phyloP scores from a whole-genome alignment of 345 rosid genomes.

The Acer campestre region DNA sequence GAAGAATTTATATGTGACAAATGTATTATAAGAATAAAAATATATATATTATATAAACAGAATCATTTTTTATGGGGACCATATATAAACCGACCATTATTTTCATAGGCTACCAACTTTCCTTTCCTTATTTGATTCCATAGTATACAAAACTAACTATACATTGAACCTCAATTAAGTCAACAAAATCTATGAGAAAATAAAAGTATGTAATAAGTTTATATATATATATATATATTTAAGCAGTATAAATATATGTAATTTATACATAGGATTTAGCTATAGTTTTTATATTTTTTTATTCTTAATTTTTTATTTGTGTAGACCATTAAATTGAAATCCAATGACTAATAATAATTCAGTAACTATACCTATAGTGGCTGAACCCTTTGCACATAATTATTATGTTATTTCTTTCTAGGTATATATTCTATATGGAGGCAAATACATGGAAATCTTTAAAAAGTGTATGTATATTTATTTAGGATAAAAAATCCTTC shows the following conservation, averaged over 20 bases:
- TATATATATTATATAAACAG: background rate
- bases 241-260: no score
- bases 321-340: no score
- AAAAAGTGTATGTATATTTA: background rate
- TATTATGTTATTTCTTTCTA: background rate
- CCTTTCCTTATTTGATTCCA: background rate
- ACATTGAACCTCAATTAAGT: slow-evolving; percentile 3
- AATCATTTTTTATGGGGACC: slow-evolving; percentile 1
- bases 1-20: background rate
- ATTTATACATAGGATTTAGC: no score
- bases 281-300: no score
- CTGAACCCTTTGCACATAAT: background rate
- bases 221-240: background rate
- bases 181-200: background rate
- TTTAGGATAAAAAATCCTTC: no score
- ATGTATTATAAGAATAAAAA: slow-evolving; percentile 6
- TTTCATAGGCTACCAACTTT: background rate
- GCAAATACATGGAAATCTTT: background rate
- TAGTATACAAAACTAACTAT: background rate
- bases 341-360: no score
- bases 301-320: no score
- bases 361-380: no score
- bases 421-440: background rate
- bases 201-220: background rate
- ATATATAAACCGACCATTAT: slow-evolving; percentile 9